Evolutionary conservation across 805 yeast species (phyloP).

Genomic region (Ascoidea tarda): DNA sequence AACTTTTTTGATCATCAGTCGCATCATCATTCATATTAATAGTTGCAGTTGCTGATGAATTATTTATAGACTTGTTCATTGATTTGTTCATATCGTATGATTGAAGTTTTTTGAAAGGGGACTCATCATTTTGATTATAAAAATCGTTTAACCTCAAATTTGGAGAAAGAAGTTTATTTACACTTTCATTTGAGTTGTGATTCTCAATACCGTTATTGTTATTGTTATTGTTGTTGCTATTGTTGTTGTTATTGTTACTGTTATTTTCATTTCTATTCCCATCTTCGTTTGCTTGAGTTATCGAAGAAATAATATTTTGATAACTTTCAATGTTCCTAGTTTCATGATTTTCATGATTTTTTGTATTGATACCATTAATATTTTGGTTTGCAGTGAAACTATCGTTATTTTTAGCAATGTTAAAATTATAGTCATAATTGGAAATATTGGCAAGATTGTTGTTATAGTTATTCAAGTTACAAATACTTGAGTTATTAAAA

Average conservation of each 20-base stretch:
- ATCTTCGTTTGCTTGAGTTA: too few species aligned
- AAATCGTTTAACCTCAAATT: too few species aligned
- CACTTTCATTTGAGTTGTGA: background rate
- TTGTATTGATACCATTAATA: conserved; percentile 13
- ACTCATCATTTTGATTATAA: background rate
- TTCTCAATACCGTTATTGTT: conserved; percentile 6
- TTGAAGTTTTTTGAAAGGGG: background rate
- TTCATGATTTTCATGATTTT: conserved; percentile 29
- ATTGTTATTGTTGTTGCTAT: conserved; percentile 5
- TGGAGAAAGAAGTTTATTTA: background rate
- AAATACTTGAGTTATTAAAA: background rate
- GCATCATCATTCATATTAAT: background rate
- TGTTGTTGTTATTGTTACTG: conserved; percentile 6
- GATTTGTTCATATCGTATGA: background rate
- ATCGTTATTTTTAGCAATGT: background rate
- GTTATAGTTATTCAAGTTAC: background rate
- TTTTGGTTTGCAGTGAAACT: conserved; percentile 12
- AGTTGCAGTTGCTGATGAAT: background rate
- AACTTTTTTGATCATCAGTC: background rate
- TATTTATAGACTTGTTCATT: background rate
- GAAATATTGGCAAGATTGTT: background rate
- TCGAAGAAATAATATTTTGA: background rate
- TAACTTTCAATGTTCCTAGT: conserved; percentile 16
- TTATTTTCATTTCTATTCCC: background rate
- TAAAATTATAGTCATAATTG: background rate